Conservation (phyloP, 768 basidiomycete species). For the Cystofilobasidium capitatum region DNA sequence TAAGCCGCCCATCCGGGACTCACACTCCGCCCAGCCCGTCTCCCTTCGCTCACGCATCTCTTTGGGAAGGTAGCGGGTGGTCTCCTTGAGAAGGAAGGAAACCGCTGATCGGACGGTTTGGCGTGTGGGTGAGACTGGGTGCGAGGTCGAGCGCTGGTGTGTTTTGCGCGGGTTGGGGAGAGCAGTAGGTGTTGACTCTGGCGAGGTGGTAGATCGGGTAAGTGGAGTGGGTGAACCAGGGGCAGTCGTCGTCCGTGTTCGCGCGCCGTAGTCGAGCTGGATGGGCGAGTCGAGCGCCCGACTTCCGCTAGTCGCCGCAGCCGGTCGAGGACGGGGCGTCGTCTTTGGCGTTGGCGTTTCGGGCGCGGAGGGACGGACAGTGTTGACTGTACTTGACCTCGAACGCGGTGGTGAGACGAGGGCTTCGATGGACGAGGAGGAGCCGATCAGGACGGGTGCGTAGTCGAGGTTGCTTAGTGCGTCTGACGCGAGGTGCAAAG, state of each 20-base stretch:
- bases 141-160: conserved; percentile 13
- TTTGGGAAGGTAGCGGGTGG: background rate
- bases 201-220: too few relatives aligned
- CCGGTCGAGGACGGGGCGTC: background rate
- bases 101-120: conserved; percentile 8
- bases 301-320: background rate
- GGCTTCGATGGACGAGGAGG: conserved; percentile 9
- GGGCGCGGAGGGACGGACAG: background rate
- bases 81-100: conserved; percentile 20
- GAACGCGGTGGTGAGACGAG: conserved; percentile 16
- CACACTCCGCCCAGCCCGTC: conserved; percentile 21
- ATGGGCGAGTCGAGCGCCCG: background rate
- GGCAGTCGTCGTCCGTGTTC: background rate
- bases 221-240: background rate
- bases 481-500: conserved; percentile 55
- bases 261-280: background rate
- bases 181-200: background rate
- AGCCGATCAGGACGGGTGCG: background rate
- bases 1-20: conserved; percentile 7
- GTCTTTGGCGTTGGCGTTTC: background rate
- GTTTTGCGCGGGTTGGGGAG: background rate
- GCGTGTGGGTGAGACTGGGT: conserved; percentile 9
- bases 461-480: background rate
- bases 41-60: background rate
- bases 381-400: background rate